Conservation (phyloP, 176 grass and related monocot genomes). For the Echinochloa phyllopogon region DNA sequence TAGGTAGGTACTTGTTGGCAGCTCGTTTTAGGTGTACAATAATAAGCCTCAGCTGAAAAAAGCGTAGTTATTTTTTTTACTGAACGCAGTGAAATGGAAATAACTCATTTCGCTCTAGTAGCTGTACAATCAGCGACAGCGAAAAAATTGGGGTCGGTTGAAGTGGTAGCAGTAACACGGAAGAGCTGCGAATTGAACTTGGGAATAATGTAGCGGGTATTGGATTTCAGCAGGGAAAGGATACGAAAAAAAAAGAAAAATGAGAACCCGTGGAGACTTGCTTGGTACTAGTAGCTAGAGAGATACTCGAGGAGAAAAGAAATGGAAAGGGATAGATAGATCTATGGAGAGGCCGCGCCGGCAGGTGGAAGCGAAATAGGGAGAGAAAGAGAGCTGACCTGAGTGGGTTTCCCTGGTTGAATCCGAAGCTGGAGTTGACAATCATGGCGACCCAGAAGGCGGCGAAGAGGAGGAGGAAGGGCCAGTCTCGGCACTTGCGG, state of each 20-base stretch:
- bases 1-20: not conserved
- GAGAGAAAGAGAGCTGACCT: slow-evolving; percentile 62
- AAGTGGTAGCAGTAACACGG: not conserved
- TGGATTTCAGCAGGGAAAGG: not conserved
- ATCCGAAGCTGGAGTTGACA: slow-evolving; percentile 97
- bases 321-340: not conserved
- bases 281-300: not conserved
- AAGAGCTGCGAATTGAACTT: not conserved
- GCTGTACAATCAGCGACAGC: not conserved
- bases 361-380: not conserved
- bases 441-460: slow-evolving; percentile 93
- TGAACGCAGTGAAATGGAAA: not conserved
- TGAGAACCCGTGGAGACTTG: not conserved
- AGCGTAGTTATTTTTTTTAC: not conserved
- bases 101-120: not conserved
- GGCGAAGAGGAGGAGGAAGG: slow-evolving; percentile 76
- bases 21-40: slow-evolving; percentile 8
- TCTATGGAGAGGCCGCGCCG: no score
- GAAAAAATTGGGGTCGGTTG: not conserved
- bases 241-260: no score
- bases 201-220: not conserved
- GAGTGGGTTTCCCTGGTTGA: slow-evolving; percentile 89
- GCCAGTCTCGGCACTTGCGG: slow-evolving; percentile 88
- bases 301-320: not conserved
- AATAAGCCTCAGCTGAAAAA: not conserved